Evolutionary conservation across 164 flowering plant species (phyloP).

Genomic region (Kingdonia uniflora): DNA sequence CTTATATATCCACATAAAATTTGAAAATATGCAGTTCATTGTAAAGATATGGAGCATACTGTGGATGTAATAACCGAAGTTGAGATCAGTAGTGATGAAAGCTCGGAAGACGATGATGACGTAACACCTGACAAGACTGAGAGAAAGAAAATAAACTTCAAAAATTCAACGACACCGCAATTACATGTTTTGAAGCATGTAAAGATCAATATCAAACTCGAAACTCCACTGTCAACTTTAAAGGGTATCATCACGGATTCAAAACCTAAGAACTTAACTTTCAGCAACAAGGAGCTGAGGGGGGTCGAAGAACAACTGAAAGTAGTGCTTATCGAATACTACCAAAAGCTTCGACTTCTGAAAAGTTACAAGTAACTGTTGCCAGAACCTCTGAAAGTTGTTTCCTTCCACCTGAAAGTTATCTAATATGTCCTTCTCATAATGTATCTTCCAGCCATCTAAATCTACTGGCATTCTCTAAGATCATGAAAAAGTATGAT

Average conservation of each 20-base stretch:
- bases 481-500: constrained; percentile 86
- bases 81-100: constrained; percentile 30
- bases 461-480: constrained; percentile 63
- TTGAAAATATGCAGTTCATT: no score
- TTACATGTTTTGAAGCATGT: constrained; percentile 40
- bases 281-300: constrained; percentile 39
- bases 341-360: constrained; percentile 47
- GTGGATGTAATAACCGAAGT: constrained; percentile 31
- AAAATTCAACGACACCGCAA: constrained; percentile 25
- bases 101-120: constrained; percentile 5
- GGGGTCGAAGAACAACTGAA: constrained; percentile 42
- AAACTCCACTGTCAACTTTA: constrained; percentile 47
- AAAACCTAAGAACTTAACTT: constrained; percentile 20
- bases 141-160: not conserved
- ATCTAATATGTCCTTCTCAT: no score
- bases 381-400: no score
- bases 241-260: constrained; percentile 29
- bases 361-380: constrained; percentile 30
- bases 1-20: no score
- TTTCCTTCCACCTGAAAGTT: no score
- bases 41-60: not conserved
- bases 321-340: constrained; percentile 42
- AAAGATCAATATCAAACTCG: constrained; percentile 41
- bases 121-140: not conserved
- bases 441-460: constrained; percentile 29